Base-by-base conservation (phyloP, 2,329 filamentous ascomycete genomes). In the Rhynchosporium graminicola region DNA sequence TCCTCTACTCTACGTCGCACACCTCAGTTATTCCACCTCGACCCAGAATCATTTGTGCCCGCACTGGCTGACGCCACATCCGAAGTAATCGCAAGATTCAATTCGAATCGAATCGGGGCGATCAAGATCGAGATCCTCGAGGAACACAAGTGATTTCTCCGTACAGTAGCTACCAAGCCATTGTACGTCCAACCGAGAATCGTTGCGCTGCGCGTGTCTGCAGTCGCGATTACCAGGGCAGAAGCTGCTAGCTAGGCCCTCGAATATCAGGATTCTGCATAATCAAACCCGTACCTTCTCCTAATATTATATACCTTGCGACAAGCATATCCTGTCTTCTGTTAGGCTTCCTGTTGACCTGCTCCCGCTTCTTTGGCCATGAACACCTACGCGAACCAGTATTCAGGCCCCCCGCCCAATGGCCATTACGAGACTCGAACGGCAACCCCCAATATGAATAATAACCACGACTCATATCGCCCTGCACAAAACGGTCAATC, bases 11-110 rank as follows among this genome's bases (percentile, higher is more conserved):
- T 45, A 26, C 15, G 4, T 20, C 43, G 43, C 43, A n/a, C 43
- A 9, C n/a, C n/a, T 4, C 43, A 4, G 2, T 20, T n/a, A 8
- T 9, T 4, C 5, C n/a, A 46, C 20, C 15, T 20, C 20, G 15
- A 46, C 20, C 20, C 43, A 20, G 8, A 8, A 28, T 20, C 20
- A 8, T n/a, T 26, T 46, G 43, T 28, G 3, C n/a, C 3, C 42
- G 55, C 33, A 48, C 15, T 36, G 12, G 42, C 51, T 48, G 36
- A 43, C 54, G 51, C 56, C 43, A 50, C 31, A 50, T 33, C 45
- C 29, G 28, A 33, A 29, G 29, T 36, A 51, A 28, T 45, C 50
- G 43, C 28, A 54, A 42, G 51, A 54, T 28, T 54, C n/a, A 8
- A 45, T 29, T 46, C 54, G 6, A 51, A 6, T 4, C 8, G 13